Percentiles rank a stretch among this genome's conserved stretches.
phyloP scores from a whole-genome alignment of 805 yeast genomes.

The Candida taoyuanica region DNA sequence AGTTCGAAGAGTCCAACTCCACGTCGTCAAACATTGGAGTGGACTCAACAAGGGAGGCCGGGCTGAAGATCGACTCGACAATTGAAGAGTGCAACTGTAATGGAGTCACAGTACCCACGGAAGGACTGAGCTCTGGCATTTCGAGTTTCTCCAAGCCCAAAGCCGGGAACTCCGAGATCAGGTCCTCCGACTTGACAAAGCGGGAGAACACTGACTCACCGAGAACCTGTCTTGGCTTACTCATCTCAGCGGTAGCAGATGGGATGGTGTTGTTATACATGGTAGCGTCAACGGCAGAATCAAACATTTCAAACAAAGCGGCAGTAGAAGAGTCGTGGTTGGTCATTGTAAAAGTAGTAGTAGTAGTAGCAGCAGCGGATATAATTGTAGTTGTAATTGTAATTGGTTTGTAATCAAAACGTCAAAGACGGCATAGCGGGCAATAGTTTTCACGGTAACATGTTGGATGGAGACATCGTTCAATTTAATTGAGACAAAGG shows the following conservation, averaged over 20 bases:
- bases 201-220: slow-evolving; percentile 28
- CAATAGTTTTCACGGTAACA: slow-evolving; percentile 26
- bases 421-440: slow-evolving; percentile 25
- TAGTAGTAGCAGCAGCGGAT: slow-evolving; percentile 8
- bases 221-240: slow-evolving; percentile 26
- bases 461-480: slow-evolving; percentile 18
- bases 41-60: slow-evolving; percentile 41
- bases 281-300: slow-evolving; percentile 18
- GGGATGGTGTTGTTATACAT: slow-evolving; percentile 6
- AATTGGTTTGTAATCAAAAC: slow-evolving; percentile 2
- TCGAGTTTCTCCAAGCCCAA: slow-evolving; percentile 23
- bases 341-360: slow-evolving; percentile 3
- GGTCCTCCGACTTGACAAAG: slow-evolving; percentile 20
- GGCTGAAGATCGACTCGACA: slow-evolving; percentile 48
- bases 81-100: slow-evolving; percentile 55
- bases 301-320: slow-evolving; percentile 27
- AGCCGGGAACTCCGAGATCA: slow-evolving; percentile 14
- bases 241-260: background rate
- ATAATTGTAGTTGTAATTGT: slow-evolving; percentile 6
- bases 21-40: slow-evolving; percentile 53
- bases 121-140: slow-evolving; percentile 24
- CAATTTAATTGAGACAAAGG: slow-evolving; percentile 4
- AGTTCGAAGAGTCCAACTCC: slow-evolving; percentile 38
- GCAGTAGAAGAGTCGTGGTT: slow-evolving; percentile 12
- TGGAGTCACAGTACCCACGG: slow-evolving; percentile 39